A percentile compares a stretch with the other conserved stretches of the same genome.
Conservation (phyloP, 2,329 filamentous ascomycete species). For the Cladophialophora yegresii region DNA sequence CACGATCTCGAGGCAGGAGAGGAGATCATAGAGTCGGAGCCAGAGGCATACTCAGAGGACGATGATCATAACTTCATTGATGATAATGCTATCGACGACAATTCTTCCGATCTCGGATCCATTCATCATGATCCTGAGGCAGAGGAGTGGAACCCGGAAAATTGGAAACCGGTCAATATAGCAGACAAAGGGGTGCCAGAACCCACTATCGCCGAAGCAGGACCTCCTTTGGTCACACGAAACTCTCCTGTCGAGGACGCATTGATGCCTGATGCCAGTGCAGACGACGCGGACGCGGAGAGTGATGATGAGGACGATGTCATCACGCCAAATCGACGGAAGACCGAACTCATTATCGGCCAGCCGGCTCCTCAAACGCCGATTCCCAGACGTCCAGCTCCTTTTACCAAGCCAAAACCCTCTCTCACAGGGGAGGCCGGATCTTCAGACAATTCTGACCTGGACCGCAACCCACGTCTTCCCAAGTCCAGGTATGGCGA, state of each 20-base stretch:
- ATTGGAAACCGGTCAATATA: not conserved
- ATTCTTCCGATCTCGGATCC: conserved; percentile 31
- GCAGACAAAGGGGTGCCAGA: not conserved
- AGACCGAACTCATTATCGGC: not conserved
- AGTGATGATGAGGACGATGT: conserved; percentile 29
- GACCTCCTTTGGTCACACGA: not conserved
- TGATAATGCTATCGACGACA: conserved; percentile 24
- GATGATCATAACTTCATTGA: conserved; percentile 55
- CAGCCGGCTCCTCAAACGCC: conserved; percentile 1
- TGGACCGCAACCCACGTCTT: conserved; percentile 21
- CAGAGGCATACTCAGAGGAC: conserved; percentile 43
- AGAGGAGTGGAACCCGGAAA: conserved; percentile 23
- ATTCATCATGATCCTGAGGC: conserved; percentile 27
- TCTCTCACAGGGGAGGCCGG: not conserved
- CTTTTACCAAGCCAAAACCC: not conserved
- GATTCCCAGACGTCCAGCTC: not conserved
- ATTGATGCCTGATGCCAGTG: conserved; percentile 7
- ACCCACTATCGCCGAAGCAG: not conserved
- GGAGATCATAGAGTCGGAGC: conserved; percentile 48
- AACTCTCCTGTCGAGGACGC: not conserved
- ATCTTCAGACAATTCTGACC: conserved; percentile 25
- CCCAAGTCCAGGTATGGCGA: conserved; percentile 19
- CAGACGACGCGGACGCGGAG: conserved; percentile 31
- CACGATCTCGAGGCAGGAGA: conserved; percentile 48
- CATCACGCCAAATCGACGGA: conserved; percentile 21